Conservation (phyloP, 2,329 filamentous ascomycete genomes). For the Tolypocladium tropicale region DNA sequence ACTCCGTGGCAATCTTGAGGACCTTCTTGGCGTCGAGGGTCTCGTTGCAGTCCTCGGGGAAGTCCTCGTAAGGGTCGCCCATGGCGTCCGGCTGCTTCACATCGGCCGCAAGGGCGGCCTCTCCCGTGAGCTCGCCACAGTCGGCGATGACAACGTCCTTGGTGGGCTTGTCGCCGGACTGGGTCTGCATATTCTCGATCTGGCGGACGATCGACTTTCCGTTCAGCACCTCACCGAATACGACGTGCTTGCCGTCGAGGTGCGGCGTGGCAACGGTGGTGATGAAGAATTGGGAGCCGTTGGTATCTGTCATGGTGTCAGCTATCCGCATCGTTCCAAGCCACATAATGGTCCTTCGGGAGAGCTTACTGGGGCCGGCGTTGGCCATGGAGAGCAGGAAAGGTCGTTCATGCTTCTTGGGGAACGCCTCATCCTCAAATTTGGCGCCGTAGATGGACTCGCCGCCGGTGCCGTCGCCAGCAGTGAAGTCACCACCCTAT, state of each 20-base stretch:
- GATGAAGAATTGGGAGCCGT: conserved; percentile 97
- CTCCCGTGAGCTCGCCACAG: conserved; percentile 75
- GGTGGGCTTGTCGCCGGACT: conserved; percentile 65
- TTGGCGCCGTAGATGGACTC: conserved; percentile 97
- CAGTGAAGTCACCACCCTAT: conserved; percentile 96
- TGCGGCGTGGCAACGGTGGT: conserved; percentile 94
- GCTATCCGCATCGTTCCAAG: too few relatives aligned
- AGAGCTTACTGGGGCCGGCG: conserved; percentile 68
- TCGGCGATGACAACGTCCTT: conserved; percentile 66
- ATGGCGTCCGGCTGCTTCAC: conserved; percentile 66
- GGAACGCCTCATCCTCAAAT: conserved; percentile 95
- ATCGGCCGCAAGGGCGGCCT: conserved; percentile 55
- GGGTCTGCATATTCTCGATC: conserved; percentile 74
- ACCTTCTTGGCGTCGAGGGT: conserved; percentile 57
- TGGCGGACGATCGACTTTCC: conserved; percentile 87
- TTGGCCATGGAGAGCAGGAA: conserved; percentile 98
- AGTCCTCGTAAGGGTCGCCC: conserved; percentile 92
- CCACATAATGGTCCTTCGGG: too few relatives aligned
- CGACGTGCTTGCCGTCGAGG: conserved; percentile 91
- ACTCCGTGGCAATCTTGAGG: conserved; percentile 67
- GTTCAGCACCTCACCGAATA: conserved; percentile 88
- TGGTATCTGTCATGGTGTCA: conserved; percentile 53
- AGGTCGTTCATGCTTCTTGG: conserved; percentile 80
- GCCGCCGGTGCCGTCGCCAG: conserved; percentile 86
- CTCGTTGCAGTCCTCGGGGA: conserved; percentile 69